Evolutionary conservation across 2,329 filamentous ascomycete genomes (phyloP).

Genomic region (Bipolaris oryzae): DNA sequence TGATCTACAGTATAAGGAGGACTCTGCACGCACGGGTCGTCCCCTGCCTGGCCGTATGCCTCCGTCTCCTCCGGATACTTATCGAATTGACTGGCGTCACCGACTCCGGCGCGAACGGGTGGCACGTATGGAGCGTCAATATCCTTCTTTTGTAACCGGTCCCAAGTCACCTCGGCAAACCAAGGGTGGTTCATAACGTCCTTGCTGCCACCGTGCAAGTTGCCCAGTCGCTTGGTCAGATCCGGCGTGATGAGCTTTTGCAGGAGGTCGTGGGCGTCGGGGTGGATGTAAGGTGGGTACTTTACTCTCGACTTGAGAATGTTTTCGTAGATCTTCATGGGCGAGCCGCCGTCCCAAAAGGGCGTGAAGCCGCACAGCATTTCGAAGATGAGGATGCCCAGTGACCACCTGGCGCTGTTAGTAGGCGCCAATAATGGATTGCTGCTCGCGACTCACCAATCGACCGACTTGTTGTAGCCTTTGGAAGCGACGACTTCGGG

Average conservation of each 20-base stretch:
- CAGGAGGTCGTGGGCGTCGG: slow-evolving; percentile 90
- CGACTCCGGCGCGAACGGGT: slow-evolving; percentile 89
- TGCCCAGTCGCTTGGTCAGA: slow-evolving; percentile 91
- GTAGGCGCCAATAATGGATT: slow-evolving; percentile 1
- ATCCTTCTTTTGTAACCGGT: slow-evolving; percentile 89
- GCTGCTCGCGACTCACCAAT: slow-evolving; percentile 72
- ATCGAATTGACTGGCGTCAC: slow-evolving; percentile 97
- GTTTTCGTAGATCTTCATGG: slow-evolving; percentile 99
- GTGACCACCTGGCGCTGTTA: slow-evolving; percentile 77
- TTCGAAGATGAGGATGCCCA: slow-evolving; percentile 98
- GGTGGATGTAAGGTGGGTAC: slow-evolving; percentile 94
- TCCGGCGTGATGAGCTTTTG: slow-evolving; percentile 93
- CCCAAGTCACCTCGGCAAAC: slow-evolving; percentile 99
- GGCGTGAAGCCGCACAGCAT: slow-evolving; percentile 99
- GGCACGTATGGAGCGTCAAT: slow-evolving; percentile 98
- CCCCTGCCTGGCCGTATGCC: slow-evolving; percentile 77
- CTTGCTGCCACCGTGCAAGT: slow-evolving; percentile 85
- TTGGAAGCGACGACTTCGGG: slow-evolving; percentile 99
- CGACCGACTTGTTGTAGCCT: slow-evolving; percentile 99
- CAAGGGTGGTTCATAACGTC: slow-evolving; percentile 96
- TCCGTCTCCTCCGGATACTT: slow-evolving; percentile 97
- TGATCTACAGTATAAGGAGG: slow-evolving; percentile 31
- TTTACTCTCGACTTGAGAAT: slow-evolving; percentile 95
- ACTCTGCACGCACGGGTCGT: slow-evolving; percentile 77
- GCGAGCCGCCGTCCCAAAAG: slow-evolving; percentile 97